A percentile compares a stretch with the other conserved stretches of the same genome.
phyloP scores from a whole-genome alignment of 2,329 filamentous ascomycete species.

The Fusarium pseudoanthophilum region DNA sequence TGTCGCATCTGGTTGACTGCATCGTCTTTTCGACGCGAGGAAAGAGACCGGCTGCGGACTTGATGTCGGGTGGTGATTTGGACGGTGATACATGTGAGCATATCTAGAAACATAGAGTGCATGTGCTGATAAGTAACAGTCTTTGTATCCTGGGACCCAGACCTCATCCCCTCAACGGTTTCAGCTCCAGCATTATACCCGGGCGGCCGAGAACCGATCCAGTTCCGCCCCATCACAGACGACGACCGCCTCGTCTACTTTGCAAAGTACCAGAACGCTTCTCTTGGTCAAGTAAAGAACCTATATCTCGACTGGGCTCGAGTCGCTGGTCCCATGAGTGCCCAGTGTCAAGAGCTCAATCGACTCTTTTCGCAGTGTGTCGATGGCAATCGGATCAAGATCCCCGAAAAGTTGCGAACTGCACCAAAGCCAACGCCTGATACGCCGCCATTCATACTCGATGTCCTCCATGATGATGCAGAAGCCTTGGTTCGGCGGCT shows the following conservation, averaged over 20 bases:
- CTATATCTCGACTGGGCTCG: constrained; percentile 8
- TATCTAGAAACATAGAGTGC: rapidly evolving
- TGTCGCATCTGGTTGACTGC: background rate
- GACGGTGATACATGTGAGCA: constrained; percentile 2
- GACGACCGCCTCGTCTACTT: background rate
- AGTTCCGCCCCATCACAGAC: background rate
- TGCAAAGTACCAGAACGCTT: background rate
- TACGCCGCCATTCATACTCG: background rate
- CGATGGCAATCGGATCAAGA: background rate
- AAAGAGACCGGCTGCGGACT: background rate
- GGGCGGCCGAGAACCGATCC: background rate
- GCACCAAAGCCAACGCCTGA: background rate
- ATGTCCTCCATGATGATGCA: background rate
- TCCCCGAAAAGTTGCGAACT: background rate
- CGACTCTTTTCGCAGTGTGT: constrained; percentile 13
- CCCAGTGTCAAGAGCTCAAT: constrained; percentile 5
- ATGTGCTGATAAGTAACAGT: rapidly evolving
- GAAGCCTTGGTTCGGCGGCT: background rate
- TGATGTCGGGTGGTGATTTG: constrained; percentile 2
- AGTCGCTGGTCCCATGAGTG: background rate
- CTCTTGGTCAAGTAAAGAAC: background rate
- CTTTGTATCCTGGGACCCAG: constrained; percentile 5
- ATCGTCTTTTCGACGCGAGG: constrained; percentile 3
- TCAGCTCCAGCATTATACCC: background rate
- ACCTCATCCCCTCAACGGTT: background rate